These are phyloP conservation scores for Solanum paucissectum DNA, from an alignment of 257 asterid species.

Conservation along the genomic window DNA sequence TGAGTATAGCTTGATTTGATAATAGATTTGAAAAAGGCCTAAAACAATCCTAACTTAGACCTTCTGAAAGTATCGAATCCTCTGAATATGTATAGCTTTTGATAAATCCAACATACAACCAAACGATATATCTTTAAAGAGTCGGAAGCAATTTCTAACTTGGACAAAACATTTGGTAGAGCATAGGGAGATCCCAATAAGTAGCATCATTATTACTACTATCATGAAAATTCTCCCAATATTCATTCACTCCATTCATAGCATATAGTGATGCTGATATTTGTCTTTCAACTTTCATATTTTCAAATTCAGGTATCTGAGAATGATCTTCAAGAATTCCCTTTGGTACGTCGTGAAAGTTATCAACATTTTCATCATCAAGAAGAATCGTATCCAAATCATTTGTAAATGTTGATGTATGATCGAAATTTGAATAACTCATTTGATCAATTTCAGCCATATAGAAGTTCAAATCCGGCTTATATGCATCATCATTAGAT, in stretches of 20 bases:
- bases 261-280: constrained; percentile 66
- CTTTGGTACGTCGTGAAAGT: neutral
- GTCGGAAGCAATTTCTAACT: constrained; percentile 11
- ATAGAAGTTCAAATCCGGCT: constrained; percentile 48
- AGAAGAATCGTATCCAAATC: constrained; percentile 23
- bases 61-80: neutral
- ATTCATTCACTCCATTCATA: constrained; percentile 52
- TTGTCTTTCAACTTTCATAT: constrained; percentile 54
- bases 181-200: constrained; percentile 57
- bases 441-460: constrained; percentile 20
- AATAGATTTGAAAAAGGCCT: neutral
- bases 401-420: constrained; percentile 2
- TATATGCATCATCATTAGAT: constrained; percentile 34
- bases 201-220: constrained; percentile 15
- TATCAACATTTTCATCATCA: constrained; percentile 7
- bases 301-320: constrained; percentile 36
- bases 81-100: neutral
- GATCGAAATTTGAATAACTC: constrained; percentile 15
- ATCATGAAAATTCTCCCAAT: constrained; percentile 45
- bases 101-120: neutral
- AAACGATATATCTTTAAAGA: neutral
- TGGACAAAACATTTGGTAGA: constrained; percentile 57
- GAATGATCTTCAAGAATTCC: constrained; percentile 7
- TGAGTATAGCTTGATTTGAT: neutral
- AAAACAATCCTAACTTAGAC: neutral